Percentiles rank a stretch among this genome's conserved stretches.
Evolutionary conservation across 1,284 basidiomycete genomes (phyloP).

Genomic region (Leccinum griseonigrum): DNA sequence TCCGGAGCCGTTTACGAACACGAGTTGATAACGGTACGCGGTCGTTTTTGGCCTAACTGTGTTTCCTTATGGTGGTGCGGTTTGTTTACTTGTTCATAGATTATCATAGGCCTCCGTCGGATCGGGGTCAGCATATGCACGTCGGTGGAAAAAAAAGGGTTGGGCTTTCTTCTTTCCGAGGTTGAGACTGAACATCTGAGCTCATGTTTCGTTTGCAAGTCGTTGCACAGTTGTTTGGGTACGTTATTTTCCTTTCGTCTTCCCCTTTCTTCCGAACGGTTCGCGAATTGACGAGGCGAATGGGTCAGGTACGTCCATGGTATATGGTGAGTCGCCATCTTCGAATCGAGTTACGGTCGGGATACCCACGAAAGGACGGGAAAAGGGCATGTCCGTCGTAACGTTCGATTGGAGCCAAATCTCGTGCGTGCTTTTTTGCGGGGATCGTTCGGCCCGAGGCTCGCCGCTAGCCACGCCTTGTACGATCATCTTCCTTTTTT

Average conservation of each 20-base stretch:
- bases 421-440: conserved; percentile 26
- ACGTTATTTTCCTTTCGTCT: neutral
- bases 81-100: conserved; percentile 7
- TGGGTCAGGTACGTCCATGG: conserved; percentile 36
- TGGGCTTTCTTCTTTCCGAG: neutral
- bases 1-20: conserved; percentile 74
- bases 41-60: neutral
- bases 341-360: neutral
- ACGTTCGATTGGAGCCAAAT: conserved; percentile 55
- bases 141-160: neutral
- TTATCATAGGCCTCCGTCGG: conserved; percentile 49
- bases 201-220: too few relatives aligned
- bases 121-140: conserved; percentile 39
- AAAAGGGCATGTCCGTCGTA: conserved; percentile 44
- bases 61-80: neutral
- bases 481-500: conserved; percentile 9
- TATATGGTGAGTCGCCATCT: conserved; percentile 26
- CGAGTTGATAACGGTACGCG: conserved; percentile 47
- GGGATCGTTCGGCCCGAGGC: conserved; percentile 20
- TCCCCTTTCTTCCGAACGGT: neutral
- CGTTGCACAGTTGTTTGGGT: too few relatives aligned
- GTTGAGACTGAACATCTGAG: too few relatives aligned
- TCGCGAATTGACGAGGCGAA: conserved; percentile 5
- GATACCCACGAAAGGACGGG: neutral
- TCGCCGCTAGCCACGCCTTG: conserved; percentile 39